Evolutionary conservation across 441 rosid species (phyloP), one percentile per base, ranked within the genome.

Genomic region (Erodium moschatum): DNA sequence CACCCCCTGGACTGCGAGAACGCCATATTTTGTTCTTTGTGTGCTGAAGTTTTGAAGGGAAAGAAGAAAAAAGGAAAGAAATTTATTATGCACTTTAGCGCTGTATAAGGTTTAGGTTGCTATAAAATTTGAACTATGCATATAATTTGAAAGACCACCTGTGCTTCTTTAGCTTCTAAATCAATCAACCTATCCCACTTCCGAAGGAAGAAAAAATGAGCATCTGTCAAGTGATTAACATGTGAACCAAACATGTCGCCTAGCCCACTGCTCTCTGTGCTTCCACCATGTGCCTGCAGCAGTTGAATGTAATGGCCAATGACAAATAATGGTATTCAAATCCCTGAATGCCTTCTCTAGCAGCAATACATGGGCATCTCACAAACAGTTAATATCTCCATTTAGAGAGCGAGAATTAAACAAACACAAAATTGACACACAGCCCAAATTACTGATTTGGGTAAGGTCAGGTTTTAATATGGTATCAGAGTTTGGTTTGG

Each of bases 251-350:
- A 95, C 75, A 90, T 15, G 80, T 90, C 84, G 58, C 93, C 92
- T 70, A 95, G 76, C 67, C 99, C 97, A 38, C 99, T 95, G 78
- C 84, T 81, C 74, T 85, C 89, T 52, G 69, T 75, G 80, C 78
- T 80, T 75, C 99, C 99, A 78, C 99, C 97, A 80, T 86, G 77
- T 77, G 86, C 97, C 99, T 95, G 84, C 73, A 84, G 73, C 70
- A 81, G 71, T 75, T 67, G 74, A 74, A 76, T 70, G 71, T 61
- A 13, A 65, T 5, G 20, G 61, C 50, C 67, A 48, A 68, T 66
- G n/a, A 40, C 21, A 44, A 35, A 65, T 44, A 58, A 44, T 16
- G 48, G 48, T 31, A 64, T 62, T 54, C 65, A 54, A 6, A 62
- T 12, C 21, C 33, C 6, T 60, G 19, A 20, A 42, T 54, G 20